A percentile compares a stretch with the other conserved stretches of the same genome.
Evolutionary conservation across 202 grass and related monocot species (phyloP).

Genomic region (Saccharum hybrid): DNA sequence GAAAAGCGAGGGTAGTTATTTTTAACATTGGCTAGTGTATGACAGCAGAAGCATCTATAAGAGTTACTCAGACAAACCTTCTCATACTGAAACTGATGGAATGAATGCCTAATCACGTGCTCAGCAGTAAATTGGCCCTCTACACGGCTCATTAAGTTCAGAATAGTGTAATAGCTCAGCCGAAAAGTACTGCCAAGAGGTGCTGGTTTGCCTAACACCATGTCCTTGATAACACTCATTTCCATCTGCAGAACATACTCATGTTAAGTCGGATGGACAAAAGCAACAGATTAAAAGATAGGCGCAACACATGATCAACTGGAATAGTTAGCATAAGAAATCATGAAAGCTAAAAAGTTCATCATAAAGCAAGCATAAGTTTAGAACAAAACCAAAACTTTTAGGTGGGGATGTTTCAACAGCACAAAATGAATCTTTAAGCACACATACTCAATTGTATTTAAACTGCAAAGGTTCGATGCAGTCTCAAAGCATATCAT

Average conservation of each 20-base stretch:
- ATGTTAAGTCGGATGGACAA: constrained; percentile 22
- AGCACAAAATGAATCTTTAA: constrained; percentile 25
- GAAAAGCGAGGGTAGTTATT: constrained; percentile 45
- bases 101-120: constrained; percentile 96
- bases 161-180: constrained; percentile 95
- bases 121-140: constrained; percentile 99
- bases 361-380: constrained; percentile 30
- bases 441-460: constrained; percentile 7
- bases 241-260: constrained; percentile 77
- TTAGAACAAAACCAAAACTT: constrained; percentile 17
- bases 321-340: constrained; percentile 37
- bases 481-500: constrained; percentile 23
- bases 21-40: constrained; percentile 35
- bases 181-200: constrained; percentile 97
- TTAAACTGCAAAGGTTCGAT: constrained; percentile 30
- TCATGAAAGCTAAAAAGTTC: constrained; percentile 15
- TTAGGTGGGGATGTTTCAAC: constrained; percentile 19
- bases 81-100: constrained; percentile 99
- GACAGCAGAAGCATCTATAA: constrained; percentile 33
- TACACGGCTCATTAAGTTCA: constrained; percentile 96
- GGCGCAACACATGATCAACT: neutral
- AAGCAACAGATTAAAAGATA: constrained; percentile 19
- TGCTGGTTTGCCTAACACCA: constrained; percentile 97
- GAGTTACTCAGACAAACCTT: constrained; percentile 64
- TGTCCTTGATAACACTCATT: constrained; percentile 99